Evolutionary conservation across 345 rosid species (phyloP), one percentile per base, ranked within the genome.

Genomic region (Anacardium occidentale): DNA sequence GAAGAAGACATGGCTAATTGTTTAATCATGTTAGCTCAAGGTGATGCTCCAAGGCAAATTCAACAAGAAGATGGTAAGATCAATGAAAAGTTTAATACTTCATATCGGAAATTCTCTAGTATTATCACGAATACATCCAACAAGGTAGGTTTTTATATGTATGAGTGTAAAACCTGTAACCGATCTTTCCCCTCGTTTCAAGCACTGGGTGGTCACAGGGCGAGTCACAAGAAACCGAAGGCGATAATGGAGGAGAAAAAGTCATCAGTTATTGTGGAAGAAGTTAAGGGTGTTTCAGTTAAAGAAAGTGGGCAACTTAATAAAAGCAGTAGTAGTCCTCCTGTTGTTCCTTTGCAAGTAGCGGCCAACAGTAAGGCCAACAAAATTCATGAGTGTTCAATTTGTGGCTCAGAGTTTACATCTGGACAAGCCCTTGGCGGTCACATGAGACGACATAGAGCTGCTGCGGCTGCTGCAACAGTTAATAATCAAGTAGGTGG

Each of bases 341-440:
- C 32, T 29, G 69, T 78, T 74, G 81, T 78, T 67, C 71, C 85
- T 80, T 69, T 84, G n/a, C n/a, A n/a, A n/a, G n/a, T n/a, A n/a
- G n/a, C n/a, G 14, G 67, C 40, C 68, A 72, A 32, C 52, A 69
- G 52, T 4, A 68, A 76, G 70, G 77, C 69, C 17, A 81, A 72
- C 34, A 87, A 90, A 79, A 84, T 88, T 77, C 99, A 95, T 62
- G 99, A 87, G 87, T 95, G 99, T 78, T 89, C 86, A 18, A 85
- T 92, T 55, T 93, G 99, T 14, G 98, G 99, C n/a, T 85, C 96
- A 3, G 96, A 91, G 77, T 95, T 95, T 76, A 75, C 79, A 11
- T 93, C 98, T 0, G 99, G 99, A 2, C 99, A 95, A 83, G 99
- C 99, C 1, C 86, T 95, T 2, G 99, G 99, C 1, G 98, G 99